These are phyloP conservation scores for Jaapia argillacea DNA, from an alignment of 768 basidiomycete species.

Conservation along the genomic window DNA sequence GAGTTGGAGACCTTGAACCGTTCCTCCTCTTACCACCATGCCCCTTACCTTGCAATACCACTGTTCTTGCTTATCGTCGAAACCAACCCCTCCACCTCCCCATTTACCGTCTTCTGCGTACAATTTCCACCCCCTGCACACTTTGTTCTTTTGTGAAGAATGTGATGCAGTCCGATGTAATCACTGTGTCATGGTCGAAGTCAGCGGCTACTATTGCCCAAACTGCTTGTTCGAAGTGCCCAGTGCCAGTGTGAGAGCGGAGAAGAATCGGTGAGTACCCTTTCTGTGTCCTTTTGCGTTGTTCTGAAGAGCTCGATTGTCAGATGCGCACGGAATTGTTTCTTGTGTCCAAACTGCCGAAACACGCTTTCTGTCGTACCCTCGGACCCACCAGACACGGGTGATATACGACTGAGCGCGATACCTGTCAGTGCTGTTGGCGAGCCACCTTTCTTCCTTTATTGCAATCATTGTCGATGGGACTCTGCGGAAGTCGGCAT, in stretches of 20 bases:
- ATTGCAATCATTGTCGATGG: slow-evolving; percentile 92
- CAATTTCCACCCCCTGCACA: slow-evolving; percentile 75
- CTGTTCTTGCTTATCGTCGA: slow-evolving; percentile 59
- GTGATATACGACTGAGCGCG: slow-evolving; percentile 41
- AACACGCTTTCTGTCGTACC: slow-evolving; percentile 89
- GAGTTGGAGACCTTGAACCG: too few species aligned
- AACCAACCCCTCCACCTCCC: slow-evolving; percentile 60
- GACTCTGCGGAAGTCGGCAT: slow-evolving; percentile 87
- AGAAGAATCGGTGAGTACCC: slow-evolving; percentile 77
- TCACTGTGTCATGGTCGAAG: slow-evolving; percentile 85
- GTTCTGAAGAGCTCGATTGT: slow-evolving; percentile 2
- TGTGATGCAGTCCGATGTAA: slow-evolving; percentile 94
- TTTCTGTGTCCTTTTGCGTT: neutral
- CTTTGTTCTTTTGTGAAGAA: slow-evolving; percentile 96
- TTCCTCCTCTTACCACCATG: too few species aligned
- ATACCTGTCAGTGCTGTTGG: slow-evolving; percentile 51
- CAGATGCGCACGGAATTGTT: slow-evolving; percentile 98
- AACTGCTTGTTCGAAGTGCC: slow-evolving; percentile 98
- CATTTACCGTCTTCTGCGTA: slow-evolving; percentile 68
- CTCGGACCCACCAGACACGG: slow-evolving; percentile 64
- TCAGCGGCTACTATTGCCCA: slow-evolving; percentile 96
- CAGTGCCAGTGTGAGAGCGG: slow-evolving; percentile 93
- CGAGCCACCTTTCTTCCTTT: slow-evolving; percentile 84
- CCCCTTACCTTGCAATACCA: slow-evolving; percentile 49
- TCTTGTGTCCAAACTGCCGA: slow-evolving; percentile 88